Evolutionary conservation across 495 filamentous ascomycete genomes (phyloP), one percentile per base, ranked within the genome.

Genomic region (Penicillium maclennaniae): DNA sequence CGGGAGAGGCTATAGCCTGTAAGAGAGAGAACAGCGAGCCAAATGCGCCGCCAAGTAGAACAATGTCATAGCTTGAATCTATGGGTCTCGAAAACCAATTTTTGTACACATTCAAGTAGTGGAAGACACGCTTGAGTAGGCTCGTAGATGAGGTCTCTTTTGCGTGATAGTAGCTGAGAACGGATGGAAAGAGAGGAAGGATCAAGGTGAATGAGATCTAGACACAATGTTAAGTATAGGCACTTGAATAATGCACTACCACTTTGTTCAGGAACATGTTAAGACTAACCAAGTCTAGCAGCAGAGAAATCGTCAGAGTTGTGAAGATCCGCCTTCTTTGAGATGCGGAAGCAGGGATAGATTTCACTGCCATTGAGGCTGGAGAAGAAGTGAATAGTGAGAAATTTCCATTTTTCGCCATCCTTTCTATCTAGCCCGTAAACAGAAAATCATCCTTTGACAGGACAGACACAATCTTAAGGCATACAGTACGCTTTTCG

Each of bases 51-150:
- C 92, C 92, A 7, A 97, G 83, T 37, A 97, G 81, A 36, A 97
- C 91, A 55, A 96, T 91, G 65, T 97, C 92, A 71, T 96, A 96
- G 69, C 89, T 85, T 45, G 87, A 89, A 61, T 91, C 91, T 70
- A 97, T 97, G 28, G 91, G 90, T 28, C 84, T 83, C 37, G 88
- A 82, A 67, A 97, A 96, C 21, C 87, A 80, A 47, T 88, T 85
- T 69, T 97, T 97, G 78, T 96, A 96, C 39, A 87, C 74, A 68
- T 97, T 96, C 26, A 97, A 80, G 61, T 84, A 88, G 51, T 74
- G 69, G 51, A 96, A 82, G 47, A 96, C 82, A 40, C 77, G 79
- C 46, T 84, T 83, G 21, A 96, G 82, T 34, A 91, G 63, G 0
- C 88, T 78, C 34, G 72, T 73, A 28, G 68, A 62, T 6, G 76